Percentiles rank a stretch among this genome's conserved stretches.
Evolutionary conservation across 2,329 filamentous ascomycete genomes (phyloP).

Genomic region (Claviceps spartinae): DNA sequence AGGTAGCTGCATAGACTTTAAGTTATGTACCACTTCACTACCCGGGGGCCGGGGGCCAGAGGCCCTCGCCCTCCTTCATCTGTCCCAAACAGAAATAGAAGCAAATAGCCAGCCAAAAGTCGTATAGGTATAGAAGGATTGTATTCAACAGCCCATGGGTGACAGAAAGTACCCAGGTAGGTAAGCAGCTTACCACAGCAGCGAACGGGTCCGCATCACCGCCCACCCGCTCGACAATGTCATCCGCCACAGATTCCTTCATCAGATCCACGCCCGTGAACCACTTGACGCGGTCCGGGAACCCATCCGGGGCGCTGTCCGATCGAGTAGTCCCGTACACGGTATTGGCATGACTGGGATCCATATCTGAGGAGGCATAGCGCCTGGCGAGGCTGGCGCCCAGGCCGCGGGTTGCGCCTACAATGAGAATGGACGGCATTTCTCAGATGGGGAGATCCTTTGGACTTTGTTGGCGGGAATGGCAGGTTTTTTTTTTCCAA

Average conservation of each 20-base stretch:
- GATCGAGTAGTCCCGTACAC: conserved; percentile 49
- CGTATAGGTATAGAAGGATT: background rate
- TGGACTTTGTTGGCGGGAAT: no score
- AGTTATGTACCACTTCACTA: no score
- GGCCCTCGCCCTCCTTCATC: no score
- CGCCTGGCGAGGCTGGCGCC: conserved; percentile 46
- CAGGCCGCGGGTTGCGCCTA: conserved; percentile 56
- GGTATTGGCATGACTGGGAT: conserved; percentile 8
- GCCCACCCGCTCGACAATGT: conserved; percentile 30
- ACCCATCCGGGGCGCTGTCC: conserved; percentile 26
- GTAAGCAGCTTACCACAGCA: background rate
- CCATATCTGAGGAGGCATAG: conserved; percentile 33
- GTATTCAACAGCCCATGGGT: no score
- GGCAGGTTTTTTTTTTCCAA: no score
- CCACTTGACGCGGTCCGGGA: conserved; percentile 36
- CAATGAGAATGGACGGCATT: conserved; percentile 42
- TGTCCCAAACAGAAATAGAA: no score
- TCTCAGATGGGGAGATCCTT: background rate
- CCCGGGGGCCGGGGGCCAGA: no score
- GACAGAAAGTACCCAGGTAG: background rate
- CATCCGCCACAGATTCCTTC: conserved; percentile 31
- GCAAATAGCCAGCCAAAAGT: no score
- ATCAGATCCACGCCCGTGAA: conserved; percentile 44
- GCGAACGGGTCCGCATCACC: conserved; percentile 1
- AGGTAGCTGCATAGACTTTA: no score